Conservation (phyloP, 192 early-diverging fungal genomes). For the Coemansia sp. region DNA sequence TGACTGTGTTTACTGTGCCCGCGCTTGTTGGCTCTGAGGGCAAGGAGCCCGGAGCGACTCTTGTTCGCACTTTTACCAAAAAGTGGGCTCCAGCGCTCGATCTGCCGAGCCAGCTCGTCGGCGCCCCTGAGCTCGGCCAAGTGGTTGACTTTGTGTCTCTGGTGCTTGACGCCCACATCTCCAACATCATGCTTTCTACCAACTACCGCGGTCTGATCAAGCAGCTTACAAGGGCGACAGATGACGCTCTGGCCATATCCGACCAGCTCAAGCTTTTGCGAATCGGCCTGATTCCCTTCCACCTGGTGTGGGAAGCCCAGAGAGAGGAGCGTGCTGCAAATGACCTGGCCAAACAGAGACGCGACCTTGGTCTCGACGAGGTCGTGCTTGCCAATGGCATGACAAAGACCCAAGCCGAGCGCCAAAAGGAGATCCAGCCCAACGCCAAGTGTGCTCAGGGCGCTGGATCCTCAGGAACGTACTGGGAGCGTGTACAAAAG, state of each 20-base stretch:
- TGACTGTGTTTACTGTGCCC: slow-evolving; percentile 32
- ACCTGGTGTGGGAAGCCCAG: slow-evolving; percentile 46
- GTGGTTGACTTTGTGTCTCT: slow-evolving; percentile 42
- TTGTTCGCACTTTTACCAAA: slow-evolving; percentile 39
- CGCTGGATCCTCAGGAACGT: slow-evolving; percentile 35
- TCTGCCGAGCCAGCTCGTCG: slow-evolving; percentile 24
- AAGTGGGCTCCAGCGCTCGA: slow-evolving; percentile 47
- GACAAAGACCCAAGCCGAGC: slow-evolving; percentile 50
- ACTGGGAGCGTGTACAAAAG: slow-evolving; percentile 56
- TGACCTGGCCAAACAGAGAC: slow-evolving; percentile 43
- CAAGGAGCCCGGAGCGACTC: slow-evolving; percentile 14
- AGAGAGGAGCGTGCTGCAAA: slow-evolving; percentile 38
- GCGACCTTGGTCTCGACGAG: slow-evolving; percentile 51
- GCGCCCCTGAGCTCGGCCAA: slow-evolving; percentile 37
- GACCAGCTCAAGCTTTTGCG: slow-evolving; percentile 52
- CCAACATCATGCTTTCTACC: slow-evolving; percentile 39
- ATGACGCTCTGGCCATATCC: slow-evolving; percentile 44
- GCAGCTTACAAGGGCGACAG: slow-evolving; percentile 37
- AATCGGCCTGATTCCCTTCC: slow-evolving; percentile 44
- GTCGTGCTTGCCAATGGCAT: slow-evolving; percentile 50
- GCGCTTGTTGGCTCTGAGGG: background rate
- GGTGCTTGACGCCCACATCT: slow-evolving; percentile 47
- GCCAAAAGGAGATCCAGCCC: slow-evolving; percentile 26
- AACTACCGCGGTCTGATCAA: slow-evolving; percentile 37
- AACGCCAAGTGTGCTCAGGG: slow-evolving; percentile 51